A percentile compares a stretch with the other conserved stretches of the same genome.
Evolutionary conservation across 2,329 filamentous ascomycete genomes (phyloP).

Genomic region (Xylariomycetidae sp.): DNA sequence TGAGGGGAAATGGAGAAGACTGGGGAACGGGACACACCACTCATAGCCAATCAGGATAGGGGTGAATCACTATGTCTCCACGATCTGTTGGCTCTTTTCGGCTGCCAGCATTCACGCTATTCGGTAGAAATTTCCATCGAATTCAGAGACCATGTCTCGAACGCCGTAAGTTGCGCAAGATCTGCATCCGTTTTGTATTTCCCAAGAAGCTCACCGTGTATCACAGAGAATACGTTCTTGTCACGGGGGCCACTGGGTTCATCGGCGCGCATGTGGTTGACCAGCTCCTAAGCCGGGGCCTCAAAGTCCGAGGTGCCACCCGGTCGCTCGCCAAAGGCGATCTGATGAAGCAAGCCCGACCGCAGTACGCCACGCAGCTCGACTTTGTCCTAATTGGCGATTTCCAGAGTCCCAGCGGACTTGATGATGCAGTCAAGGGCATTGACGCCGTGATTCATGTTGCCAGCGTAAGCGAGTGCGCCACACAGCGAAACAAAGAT

Average conservation of each 20-base stretch:
- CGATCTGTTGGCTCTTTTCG: too few species aligned
- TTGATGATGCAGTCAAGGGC: conserved; percentile 33
- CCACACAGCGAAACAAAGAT: neutral
- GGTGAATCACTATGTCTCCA: too few species aligned
- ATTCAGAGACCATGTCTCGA: too few species aligned
- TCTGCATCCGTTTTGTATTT: too few species aligned
- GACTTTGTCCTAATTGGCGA: conserved; percentile 35
- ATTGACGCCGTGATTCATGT: conserved; percentile 40
- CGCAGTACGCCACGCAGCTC: conserved; percentile 2
- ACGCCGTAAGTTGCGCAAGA: too few species aligned
- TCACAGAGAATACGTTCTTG: conserved; percentile 3
- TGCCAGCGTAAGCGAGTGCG: conserved; percentile 33
- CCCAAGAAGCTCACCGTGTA: too few species aligned
- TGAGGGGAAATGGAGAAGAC: too few species aligned
- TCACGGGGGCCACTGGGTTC: conserved; percentile 7
- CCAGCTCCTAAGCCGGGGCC: conserved; percentile 4
- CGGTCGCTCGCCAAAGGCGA: conserved; percentile 8
- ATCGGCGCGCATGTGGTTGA: conserved; percentile 8
- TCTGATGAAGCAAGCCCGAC: conserved; percentile 3
- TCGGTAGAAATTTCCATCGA: too few species aligned
- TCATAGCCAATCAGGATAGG: too few species aligned
- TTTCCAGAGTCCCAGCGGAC: conserved; percentile 32
- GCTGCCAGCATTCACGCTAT: too few species aligned
- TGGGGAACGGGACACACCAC: too few species aligned
- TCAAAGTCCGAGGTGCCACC: conserved; percentile 7